Conservation (phyloP, 129 eudicot genomes). For the Flaveria sonorensis region DNA sequence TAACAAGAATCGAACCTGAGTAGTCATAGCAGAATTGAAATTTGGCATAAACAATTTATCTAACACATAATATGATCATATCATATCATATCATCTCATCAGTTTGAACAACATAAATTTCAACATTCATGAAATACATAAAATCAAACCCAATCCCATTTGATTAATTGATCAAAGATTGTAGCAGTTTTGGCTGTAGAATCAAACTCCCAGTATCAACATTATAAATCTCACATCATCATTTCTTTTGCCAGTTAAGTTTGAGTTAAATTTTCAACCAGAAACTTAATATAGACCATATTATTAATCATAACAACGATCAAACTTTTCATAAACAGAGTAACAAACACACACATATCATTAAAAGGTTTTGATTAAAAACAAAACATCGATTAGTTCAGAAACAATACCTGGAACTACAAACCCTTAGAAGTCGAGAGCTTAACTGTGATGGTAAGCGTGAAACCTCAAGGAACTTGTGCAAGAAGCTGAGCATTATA, state of each 20-base stretch:
- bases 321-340: not conserved
- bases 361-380: not conserved
- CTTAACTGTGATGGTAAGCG: conserved; percentile 13
- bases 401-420: conserved; percentile 7
- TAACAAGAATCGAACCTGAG: not conserved
- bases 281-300: not conserved
- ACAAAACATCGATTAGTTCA: not conserved
- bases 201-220: not conserved
- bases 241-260: not conserved
- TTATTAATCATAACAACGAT: not conserved
- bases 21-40: not conserved
- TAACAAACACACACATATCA: no score
- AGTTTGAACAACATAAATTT: not conserved
- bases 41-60: not conserved
- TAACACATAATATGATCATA: not conserved
- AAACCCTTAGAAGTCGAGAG: not conserved
- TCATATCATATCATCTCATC: not conserved
- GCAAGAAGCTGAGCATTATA: conserved; percentile 10
- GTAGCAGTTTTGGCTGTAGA: conserved; percentile 5
- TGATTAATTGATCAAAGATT: not conserved
- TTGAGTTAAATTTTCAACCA: conserved; percentile 5
- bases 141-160: conserved; percentile 13
- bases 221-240: not conserved
- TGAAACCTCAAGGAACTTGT: not conserved
- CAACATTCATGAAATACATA: not conserved